Evolutionary conservation across 306 rosid species (phyloP).

Genomic region (Ceratonia siliqua): DNA sequence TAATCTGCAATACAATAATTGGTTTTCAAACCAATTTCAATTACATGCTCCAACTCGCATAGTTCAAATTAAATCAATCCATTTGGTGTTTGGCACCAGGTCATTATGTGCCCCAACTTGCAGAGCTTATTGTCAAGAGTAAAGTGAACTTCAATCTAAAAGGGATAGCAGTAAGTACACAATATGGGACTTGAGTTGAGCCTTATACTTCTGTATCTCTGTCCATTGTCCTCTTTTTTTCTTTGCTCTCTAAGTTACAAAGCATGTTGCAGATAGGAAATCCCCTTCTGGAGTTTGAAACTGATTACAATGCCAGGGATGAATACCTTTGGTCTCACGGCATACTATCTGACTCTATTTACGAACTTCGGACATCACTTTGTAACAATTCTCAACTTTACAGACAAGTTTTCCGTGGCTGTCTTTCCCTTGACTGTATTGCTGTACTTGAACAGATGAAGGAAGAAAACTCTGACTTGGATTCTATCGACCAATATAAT

Average conservation of each 20-base stretch:
- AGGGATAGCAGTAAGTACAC: slow-evolving; percentile 48
- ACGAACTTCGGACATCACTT: background rate
- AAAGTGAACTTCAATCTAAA: slow-evolving; percentile 38
- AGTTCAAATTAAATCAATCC: background rate
- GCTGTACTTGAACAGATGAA: background rate
- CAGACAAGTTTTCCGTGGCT: background rate
- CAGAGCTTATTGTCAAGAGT: slow-evolving; percentile 42
- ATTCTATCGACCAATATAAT: background rate
- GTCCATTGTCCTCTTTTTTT: background rate
- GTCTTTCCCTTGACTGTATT: background rate
- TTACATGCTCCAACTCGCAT: too few relatives aligned
- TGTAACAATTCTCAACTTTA: slow-evolving; percentile 30
- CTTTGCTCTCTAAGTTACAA: background rate
- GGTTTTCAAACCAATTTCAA: too few relatives aligned
- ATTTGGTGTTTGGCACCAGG: slow-evolving; percentile 29
- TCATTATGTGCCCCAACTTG: slow-evolving; percentile 55
- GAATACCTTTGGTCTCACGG: slow-evolving; percentile 48
- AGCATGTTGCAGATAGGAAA: slow-evolving; percentile 43
- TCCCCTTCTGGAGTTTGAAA: slow-evolving; percentile 37
- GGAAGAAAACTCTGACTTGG: background rate
- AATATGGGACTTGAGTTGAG: background rate
- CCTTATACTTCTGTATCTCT: background rate
- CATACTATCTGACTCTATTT: slow-evolving; percentile 36
- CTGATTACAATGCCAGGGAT: slow-evolving; percentile 28
- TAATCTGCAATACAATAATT: too few relatives aligned